Evolutionary conservation across 2,329 filamentous ascomycete species (phyloP).

Genomic region (Fusarium stilboides): DNA sequence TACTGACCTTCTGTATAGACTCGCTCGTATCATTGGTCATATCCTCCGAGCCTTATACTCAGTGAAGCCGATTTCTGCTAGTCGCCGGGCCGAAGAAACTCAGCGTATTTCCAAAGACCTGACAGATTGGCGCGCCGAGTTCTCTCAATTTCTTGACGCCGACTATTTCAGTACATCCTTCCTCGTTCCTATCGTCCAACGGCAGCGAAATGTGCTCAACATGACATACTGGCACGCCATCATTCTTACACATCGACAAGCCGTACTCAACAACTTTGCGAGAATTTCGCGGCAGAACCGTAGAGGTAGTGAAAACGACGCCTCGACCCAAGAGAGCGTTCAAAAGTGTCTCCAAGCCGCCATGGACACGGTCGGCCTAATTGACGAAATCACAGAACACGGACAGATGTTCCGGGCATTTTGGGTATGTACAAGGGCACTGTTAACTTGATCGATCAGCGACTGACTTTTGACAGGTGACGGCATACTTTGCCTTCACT

Average conservation of each 20-base stretch:
- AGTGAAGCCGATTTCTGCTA: slow-evolving; percentile 53
- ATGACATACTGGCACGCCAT: slow-evolving; percentile 61
- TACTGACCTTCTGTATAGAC: slow-evolving; percentile 34
- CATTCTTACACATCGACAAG: slow-evolving; percentile 58
- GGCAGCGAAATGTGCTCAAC: slow-evolving; percentile 60
- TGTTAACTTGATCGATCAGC: rapidly evolving
- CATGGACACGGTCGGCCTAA: slow-evolving; percentile 41
- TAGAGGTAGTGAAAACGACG: slow-evolving; percentile 10
- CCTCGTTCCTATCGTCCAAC: slow-evolving; percentile 58
- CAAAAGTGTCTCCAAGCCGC: slow-evolving; percentile 42
- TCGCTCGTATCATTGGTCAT: slow-evolving; percentile 55
- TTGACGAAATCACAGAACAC: slow-evolving; percentile 44
- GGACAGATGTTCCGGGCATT: slow-evolving; percentile 47
- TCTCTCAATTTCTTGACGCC: slow-evolving; percentile 57
- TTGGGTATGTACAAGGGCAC: slow-evolving; percentile 19
- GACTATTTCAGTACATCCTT: slow-evolving; percentile 55
- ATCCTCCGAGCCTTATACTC: slow-evolving; percentile 56
- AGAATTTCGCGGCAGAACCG: slow-evolving; percentile 26
- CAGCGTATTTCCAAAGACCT: slow-evolving; percentile 52
- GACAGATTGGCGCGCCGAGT: slow-evolving; percentile 54
- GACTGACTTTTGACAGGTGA: slow-evolving; percentile 36
- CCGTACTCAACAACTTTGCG: slow-evolving; percentile 56
- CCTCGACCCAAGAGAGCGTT: slow-evolving; percentile 37
- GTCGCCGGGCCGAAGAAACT: slow-evolving; percentile 47
- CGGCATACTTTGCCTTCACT: slow-evolving; percentile 48